Evolutionary conservation across 2,329 filamentous ascomycete species (phyloP).

Genomic region (Trichophyton benhamiae): DNA sequence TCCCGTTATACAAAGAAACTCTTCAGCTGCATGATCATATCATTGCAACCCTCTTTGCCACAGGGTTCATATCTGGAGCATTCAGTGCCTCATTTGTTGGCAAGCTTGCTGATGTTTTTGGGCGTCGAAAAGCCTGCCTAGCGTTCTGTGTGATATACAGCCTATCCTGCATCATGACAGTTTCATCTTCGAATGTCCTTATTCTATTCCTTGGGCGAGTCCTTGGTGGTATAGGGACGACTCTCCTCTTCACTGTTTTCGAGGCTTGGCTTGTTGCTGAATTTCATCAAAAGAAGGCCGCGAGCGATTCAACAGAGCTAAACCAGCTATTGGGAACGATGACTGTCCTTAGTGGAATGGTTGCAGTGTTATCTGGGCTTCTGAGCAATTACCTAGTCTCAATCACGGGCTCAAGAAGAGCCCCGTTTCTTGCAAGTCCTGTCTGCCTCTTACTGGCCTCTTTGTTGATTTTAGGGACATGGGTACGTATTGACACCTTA

Average conservation of each 20-base stretch:
- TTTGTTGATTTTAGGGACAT: slow-evolving; percentile 8
- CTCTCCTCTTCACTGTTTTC: slow-evolving; percentile 47
- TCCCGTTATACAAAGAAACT: slow-evolving; percentile 12
- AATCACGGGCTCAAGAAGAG: slow-evolving; percentile 37
- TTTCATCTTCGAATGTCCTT: slow-evolving; percentile 26
- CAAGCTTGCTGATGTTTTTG: slow-evolving; percentile 11
- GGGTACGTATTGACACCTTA: slow-evolving; percentile 9
- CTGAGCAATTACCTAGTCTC: slow-evolving; percentile 42
- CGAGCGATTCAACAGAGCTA: slow-evolving; percentile 34
- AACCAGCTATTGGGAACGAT: slow-evolving; percentile 43
- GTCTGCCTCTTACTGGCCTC: slow-evolving; percentile 11
- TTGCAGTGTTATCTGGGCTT: slow-evolving; percentile 44
- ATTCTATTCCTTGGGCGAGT: slow-evolving; percentile 43
- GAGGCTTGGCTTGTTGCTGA: slow-evolving; percentile 53
- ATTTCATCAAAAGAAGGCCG: slow-evolving; percentile 38
- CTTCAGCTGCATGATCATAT: slow-evolving; percentile 8
- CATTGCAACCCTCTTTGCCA: slow-evolving; percentile 10
- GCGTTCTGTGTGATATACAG: slow-evolving; percentile 10
- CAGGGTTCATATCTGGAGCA: slow-evolving; percentile 11
- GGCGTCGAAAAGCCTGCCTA: slow-evolving; percentile 8
- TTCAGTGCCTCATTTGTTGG: slow-evolving; percentile 11
- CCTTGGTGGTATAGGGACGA: slow-evolving; percentile 45
- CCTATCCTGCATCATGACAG: slow-evolving; percentile 18
- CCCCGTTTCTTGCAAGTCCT: slow-evolving; percentile 42
- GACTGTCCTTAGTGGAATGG: slow-evolving; percentile 43